These are phyloP conservation scores for Porcisia hertigi DNA, from an alignment of 208 protist species.

Conservation along the genomic window DNA sequence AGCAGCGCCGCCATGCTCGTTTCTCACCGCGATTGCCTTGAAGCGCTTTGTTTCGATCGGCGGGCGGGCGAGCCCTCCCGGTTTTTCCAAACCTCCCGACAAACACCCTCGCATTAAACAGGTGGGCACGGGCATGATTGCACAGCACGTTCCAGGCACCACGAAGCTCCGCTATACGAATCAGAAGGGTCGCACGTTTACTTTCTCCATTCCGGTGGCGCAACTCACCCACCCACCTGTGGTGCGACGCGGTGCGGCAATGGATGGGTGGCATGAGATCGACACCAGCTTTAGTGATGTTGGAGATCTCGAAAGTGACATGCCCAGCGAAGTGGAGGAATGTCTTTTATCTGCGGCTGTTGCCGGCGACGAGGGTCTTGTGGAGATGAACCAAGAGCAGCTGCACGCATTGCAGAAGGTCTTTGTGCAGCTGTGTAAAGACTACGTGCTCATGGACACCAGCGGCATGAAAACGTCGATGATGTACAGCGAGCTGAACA, in stretches of 20 bases:
- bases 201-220: slow-evolving; percentile 76
- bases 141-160: slow-evolving; percentile 72
- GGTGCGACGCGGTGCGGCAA: slow-evolving; percentile 33
- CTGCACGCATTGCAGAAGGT: slow-evolving; percentile 37
- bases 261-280: slow-evolving; percentile 61
- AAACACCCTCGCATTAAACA: slow-evolving; percentile 73
- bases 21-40: neutral
- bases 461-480: slow-evolving; percentile 78
- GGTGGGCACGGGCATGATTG: slow-evolving; percentile 26
- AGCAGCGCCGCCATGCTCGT: neutral
- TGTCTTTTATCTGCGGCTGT: slow-evolving; percentile 24
- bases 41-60: slow-evolving; percentile 13
- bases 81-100: slow-evolving; percentile 38
- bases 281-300: slow-evolving; percentile 84
- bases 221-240: slow-evolving; percentile 79
- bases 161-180: slow-evolving; percentile 89
- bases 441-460: slow-evolving; percentile 88
- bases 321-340: slow-evolving; percentile 80
- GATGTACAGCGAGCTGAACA: slow-evolving; percentile 75
- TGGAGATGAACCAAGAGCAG: slow-evolving; percentile 25
- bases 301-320: slow-evolving; percentile 79
- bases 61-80: slow-evolving; percentile 27
- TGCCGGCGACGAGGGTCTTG: slow-evolving; percentile 6
- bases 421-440: slow-evolving; percentile 68
- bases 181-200: slow-evolving; percentile 79